Evolutionary conservation across 1,139 yeast species (phyloP).

Genomic region (Protomyces pachydermus): DNA sequence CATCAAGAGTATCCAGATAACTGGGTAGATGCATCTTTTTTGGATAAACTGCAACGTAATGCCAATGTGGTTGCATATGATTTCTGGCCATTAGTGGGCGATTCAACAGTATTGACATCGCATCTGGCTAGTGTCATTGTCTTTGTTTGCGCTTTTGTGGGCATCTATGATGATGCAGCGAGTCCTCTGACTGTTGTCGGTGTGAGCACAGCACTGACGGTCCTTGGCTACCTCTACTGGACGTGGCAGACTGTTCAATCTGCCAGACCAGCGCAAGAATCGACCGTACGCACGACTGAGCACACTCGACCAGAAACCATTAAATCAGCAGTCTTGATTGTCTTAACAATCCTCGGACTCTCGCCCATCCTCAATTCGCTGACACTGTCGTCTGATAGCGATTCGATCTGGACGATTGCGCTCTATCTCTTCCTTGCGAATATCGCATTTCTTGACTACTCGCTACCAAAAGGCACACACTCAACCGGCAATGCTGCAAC

Average conservation of each 20-base stretch:
- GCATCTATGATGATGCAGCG: constrained; percentile 39
- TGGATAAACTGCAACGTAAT: constrained; percentile 72
- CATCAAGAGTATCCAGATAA: constrained; percentile 87
- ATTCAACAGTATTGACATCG: constrained; percentile 61
- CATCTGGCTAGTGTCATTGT: constrained; percentile 60
- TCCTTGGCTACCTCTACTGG: constrained; percentile 43
- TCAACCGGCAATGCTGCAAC: constrained; percentile 2
- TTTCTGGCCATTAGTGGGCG: constrained; percentile 57
- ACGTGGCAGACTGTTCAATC: constrained; percentile 25
- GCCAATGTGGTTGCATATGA: constrained; percentile 63
- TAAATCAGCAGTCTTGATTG: constrained; percentile 64
- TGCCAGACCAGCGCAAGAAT: constrained; percentile 15
- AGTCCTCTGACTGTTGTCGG: constrained; percentile 39
- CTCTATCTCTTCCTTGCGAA: constrained; percentile 69
- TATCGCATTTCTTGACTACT: constrained; percentile 62
- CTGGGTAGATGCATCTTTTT: constrained; percentile 73
- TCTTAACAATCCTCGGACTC: constrained; percentile 64
- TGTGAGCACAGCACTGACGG: constrained; percentile 38
- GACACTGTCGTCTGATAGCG: constrained; percentile 83
- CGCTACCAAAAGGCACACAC: constrained; percentile 33
- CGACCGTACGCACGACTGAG: not conserved
- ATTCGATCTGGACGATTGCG: constrained; percentile 90
- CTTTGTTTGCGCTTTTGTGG: constrained; percentile 60
- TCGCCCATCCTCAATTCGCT: constrained; percentile 88
- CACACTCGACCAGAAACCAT: constrained; percentile 37